Evolutionary conservation across 192 early-diverging fungal genomes (phyloP).

Genomic region (Funneliformis geosporum): DNA sequence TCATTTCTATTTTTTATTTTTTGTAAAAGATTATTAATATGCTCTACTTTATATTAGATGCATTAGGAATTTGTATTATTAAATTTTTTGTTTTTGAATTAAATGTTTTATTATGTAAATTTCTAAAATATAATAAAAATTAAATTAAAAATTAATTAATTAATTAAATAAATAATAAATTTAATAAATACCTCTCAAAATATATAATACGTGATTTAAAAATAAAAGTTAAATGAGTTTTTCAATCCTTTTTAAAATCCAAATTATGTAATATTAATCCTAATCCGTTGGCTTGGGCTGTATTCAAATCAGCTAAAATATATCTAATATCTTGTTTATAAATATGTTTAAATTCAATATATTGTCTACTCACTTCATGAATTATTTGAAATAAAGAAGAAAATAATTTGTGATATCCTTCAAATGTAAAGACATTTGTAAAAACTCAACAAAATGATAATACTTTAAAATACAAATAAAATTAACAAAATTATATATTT

Average conservation of each 20-base stretch:
- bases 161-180: too few relatives aligned
- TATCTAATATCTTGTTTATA: not conserved
- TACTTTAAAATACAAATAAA: not conserved
- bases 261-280: not conserved
- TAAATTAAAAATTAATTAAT: too few relatives aligned
- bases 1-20: too few relatives aligned
- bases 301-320: not conserved
- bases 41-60: too few relatives aligned
- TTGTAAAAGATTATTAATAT: too few relatives aligned
- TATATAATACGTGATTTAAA: not conserved
- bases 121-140: too few relatives aligned
- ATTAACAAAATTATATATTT: too few relatives aligned
- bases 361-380: not conserved
- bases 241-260: not conserved
- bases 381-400: not conserved
- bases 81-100: too few relatives aligned
- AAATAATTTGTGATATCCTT: not conserved
- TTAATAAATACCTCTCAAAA: not conserved
- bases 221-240: not conserved
- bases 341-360: not conserved
- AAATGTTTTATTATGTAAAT: too few relatives aligned
- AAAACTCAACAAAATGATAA: not conserved
- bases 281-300: not conserved
- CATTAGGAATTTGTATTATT: too few relatives aligned
- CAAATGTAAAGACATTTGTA: not conserved